Evolutionary conservation across 257 asterid species (phyloP), one percentile per base, ranked within the genome.

Genomic region (Pogostemon cablin): DNA sequence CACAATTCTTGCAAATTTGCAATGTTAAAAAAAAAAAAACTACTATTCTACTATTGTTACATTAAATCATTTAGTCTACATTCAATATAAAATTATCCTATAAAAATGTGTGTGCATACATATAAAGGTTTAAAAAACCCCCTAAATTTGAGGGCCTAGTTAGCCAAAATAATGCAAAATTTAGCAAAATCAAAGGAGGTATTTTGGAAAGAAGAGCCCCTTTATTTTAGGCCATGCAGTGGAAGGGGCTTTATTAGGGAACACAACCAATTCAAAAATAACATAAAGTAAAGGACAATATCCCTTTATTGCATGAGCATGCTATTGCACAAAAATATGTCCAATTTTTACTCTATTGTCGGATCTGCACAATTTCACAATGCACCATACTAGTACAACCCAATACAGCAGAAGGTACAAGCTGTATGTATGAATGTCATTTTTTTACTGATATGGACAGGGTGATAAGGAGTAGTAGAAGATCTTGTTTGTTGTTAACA

Each of bases 291-390:
- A 41, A 74, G 75, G 75, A 74, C 82, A 78, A 44, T 40, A 46
- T 37, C 52, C 79, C 82, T 78, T 86, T 75, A 74, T 74, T 78
- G 81, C 83, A 81, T 52, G 63, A 53, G 69, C 85, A 78, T 76
- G 81, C 84, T 52, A 53, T 67, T 71, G 52, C 40, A 71, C 32
- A 25, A 25, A 44, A 54, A 44, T 42, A n/a, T 59, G 59, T 59
- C 65, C 42, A 75, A 25, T 17, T 46, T 25, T 69, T 44, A 62
- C 75, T 34, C 15, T 44, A 12, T 37, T 61, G 57, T 68, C 71
- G 65, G 68, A 61, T 10, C 32, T 44, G 1, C 63, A 34, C 9
- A 25, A 25, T 34, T 40, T 3, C 48, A 20, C 25, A 25, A 25
- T 25, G 32, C 32, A 25, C 32, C 32, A 25, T 25, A 25, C 32